phyloP scores from a whole-genome alignment of 306 rosid species.

The Leucaena leucocephala region DNA sequence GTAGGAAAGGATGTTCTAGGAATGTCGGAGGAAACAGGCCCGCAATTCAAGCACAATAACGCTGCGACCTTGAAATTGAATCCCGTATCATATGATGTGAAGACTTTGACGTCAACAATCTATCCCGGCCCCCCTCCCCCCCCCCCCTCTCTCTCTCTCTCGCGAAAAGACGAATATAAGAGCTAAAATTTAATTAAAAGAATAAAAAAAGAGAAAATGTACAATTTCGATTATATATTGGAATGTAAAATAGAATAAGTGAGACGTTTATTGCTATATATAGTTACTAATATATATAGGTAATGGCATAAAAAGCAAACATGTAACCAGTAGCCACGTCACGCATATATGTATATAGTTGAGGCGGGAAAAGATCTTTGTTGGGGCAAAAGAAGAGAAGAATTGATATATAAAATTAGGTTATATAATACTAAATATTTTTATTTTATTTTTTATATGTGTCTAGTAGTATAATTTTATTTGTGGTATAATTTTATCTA shows the following conservation, averaged over 20 bases:
- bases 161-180: too few relatives aligned
- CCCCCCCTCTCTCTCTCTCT: too few relatives aligned
- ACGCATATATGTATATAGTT: not conserved
- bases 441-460: too few relatives aligned
- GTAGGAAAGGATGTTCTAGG: slow-evolving; percentile 53
- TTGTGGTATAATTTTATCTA: too few relatives aligned
- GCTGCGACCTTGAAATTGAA: slow-evolving; percentile 34
- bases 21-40: slow-evolving; percentile 57
- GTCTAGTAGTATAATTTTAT: too few relatives aligned
- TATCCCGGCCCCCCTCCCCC: too few relatives aligned
- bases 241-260: not conserved
- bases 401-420: too few relatives aligned
- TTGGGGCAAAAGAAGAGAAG: too few relatives aligned
- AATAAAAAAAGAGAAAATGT: not conserved
- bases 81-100: slow-evolving; percentile 38
- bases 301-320: not conserved
- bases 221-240: not conserved
- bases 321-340: not conserved
- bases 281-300: too few relatives aligned
- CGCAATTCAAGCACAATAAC: slow-evolving; percentile 19
- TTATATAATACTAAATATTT: too few relatives aligned
- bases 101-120: slow-evolving; percentile 58
- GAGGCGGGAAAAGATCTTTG: too few relatives aligned
- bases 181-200: not conserved
- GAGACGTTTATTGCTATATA: not conserved